These are phyloP conservation scores for Myriosclerotinia scirpicola DNA, from an alignment of 2,329 filamentous ascomycete genomes.

Conservation along the genomic window DNA sequence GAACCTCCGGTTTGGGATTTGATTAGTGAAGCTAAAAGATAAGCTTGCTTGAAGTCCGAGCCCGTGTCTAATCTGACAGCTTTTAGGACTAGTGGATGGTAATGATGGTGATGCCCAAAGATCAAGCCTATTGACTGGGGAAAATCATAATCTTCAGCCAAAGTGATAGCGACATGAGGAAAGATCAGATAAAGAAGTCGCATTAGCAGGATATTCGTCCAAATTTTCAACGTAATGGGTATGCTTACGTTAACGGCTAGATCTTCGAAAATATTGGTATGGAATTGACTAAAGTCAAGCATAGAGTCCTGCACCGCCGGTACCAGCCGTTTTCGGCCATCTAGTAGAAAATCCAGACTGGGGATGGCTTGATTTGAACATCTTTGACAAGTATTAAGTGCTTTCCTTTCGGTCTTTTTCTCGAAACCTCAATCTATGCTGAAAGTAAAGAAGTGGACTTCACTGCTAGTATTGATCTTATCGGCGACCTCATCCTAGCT, in stretches of 20 bases:
- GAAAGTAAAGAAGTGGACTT: not conserved
- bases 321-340: not conserved
- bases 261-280: not conserved
- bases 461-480: not conserved
- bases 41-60: not conserved
- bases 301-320: not conserved
- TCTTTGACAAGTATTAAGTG: not conserved
- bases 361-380: not conserved
- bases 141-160: not conserved
- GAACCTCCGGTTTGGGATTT: not conserved
- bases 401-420: not conserved
- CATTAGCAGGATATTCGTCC: not conserved
- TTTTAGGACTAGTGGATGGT: not conserved
- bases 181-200: not conserved
- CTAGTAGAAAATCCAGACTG: not conserved
- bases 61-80: conserved; percentile 8
- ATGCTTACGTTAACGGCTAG: not conserved
- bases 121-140: not conserved
- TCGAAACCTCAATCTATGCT: not conserved
- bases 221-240: not conserved
- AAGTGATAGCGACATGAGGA: not conserved
- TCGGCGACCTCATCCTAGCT: conserved; percentile 1
- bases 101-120: not conserved
- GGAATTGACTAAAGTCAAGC: not conserved
- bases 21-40: not conserved